These are phyloP conservation scores for Rhodotorula diobovata DNA, from an alignment of 768 basidiomycete species.

Conservation along the genomic window DNA sequence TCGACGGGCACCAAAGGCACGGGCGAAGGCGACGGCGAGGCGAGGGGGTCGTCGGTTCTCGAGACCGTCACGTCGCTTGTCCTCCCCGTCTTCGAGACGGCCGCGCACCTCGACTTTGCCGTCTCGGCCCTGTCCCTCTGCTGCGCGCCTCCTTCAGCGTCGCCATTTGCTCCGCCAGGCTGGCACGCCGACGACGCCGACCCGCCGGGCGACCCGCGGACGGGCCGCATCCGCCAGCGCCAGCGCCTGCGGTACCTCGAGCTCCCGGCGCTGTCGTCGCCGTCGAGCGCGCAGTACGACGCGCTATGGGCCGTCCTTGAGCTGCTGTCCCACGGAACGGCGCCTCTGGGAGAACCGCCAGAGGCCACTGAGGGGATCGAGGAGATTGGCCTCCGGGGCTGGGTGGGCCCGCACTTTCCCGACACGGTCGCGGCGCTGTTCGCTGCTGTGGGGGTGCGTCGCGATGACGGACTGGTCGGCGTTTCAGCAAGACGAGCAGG, in stretches of 20 bases:
- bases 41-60: background rate
- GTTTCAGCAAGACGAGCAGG: background rate
- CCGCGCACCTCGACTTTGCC: conserved; percentile 2
- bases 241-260: conserved; percentile 8
- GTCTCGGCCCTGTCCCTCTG: background rate
- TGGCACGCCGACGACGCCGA: background rate
- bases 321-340: background rate
- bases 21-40: background rate
- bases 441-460: conserved; percentile 2
- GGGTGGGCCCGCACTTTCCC: background rate
- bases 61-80: background rate
- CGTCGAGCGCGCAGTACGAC: conserved; percentile 5
- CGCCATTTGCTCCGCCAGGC: too few species aligned
- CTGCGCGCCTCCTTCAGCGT: background rate
- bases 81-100: conserved; percentile 17
- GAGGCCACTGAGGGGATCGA: background rate
- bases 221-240: too few species aligned
- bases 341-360: background rate
- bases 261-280: conserved; percentile 7
- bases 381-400: background rate
- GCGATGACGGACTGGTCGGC: background rate
- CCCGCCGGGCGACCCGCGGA: background rate
- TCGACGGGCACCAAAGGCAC: too few species aligned
- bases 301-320: background rate
- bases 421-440: conserved; percentile 2